Conservation (phyloP, 148 eudicot species). For the Fagopyrum tataricum region DNA sequence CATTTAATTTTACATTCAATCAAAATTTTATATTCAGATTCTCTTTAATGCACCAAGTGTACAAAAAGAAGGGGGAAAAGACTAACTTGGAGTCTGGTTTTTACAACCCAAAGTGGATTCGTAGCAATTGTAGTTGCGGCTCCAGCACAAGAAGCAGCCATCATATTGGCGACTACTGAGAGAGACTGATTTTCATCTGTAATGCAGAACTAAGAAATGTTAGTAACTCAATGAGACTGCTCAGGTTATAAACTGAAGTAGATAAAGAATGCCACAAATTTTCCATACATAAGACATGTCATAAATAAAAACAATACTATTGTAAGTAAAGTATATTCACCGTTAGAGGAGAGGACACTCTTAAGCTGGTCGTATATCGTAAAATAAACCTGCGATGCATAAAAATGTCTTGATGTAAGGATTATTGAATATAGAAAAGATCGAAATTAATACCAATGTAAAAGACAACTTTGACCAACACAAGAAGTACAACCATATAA, state of each 20-base stretch:
- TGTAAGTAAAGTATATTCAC: slow-evolving; percentile 41
- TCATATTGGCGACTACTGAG: slow-evolving; percentile 85
- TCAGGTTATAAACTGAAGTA: background rate
- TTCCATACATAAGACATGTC: background rate
- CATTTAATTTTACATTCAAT: background rate
- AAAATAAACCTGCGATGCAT: slow-evolving; percentile 77
- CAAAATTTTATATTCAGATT: background rate
- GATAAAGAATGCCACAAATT: background rate
- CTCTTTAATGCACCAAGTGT: background rate
- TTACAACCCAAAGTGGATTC: slow-evolving; percentile 99
- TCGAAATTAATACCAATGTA: background rate
- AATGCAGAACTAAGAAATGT: slow-evolving; percentile 22
- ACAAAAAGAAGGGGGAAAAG: background rate
- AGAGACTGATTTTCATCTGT: slow-evolving; percentile 71
- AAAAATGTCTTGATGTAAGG: background rate
- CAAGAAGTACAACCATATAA: background rate
- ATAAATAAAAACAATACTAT: background rate
- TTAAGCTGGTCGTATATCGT: slow-evolving; percentile 85
- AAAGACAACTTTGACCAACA: background rate
- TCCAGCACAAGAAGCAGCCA: slow-evolving; percentile 99
- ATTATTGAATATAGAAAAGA: background rate
- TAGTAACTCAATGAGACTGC: slow-evolving; percentile 19
- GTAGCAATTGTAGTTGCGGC: slow-evolving; percentile 80
- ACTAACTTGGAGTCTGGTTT: slow-evolving; percentile 88
- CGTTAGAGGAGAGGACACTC: slow-evolving; percentile 57